phyloP scores from a whole-genome alignment of 768 basidiomycete species.

The Pleurotus platypus region DNA sequence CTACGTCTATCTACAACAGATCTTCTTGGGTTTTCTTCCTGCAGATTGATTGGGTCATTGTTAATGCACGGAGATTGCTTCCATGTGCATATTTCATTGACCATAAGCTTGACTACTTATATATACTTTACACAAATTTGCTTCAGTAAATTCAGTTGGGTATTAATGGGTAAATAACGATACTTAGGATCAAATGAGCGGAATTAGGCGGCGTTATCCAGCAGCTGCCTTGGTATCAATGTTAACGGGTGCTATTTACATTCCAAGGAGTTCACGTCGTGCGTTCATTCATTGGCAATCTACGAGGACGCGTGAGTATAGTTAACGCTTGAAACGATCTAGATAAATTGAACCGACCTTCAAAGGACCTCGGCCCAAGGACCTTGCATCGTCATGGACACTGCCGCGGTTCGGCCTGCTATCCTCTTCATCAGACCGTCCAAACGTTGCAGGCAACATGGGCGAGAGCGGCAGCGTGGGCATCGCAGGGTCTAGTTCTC shows the following conservation, averaged over 20 bases:
- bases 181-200: not conserved
- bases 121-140: too few relatives aligned
- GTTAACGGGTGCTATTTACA: not conserved
- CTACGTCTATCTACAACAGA: too few relatives aligned
- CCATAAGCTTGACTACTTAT: too few relatives aligned
- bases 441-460: slow-evolving; percentile 10
- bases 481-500: not conserved
- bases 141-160: too few relatives aligned
- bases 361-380: slow-evolving; percentile 5
- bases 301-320: not conserved
- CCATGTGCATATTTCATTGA: too few relatives aligned
- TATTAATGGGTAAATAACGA: too few relatives aligned
- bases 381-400: slow-evolving; percentile 4
- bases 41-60: too few relatives aligned
- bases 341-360: not conserved
- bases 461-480: slow-evolving; percentile 4
- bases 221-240: not conserved
- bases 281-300: slow-evolving; percentile 7
- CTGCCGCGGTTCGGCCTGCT: slow-evolving; percentile 1
- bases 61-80: too few relatives aligned
- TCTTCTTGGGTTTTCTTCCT: too few relatives aligned
- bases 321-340: not conserved
- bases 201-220: not conserved
- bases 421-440: slow-evolving; percentile 4
- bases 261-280: not conserved